A percentile compares a stretch with the other conserved stretches of the same genome.
Evolutionary conservation across 352 stramenopile genomes (phyloP).

Genomic region (Globisporangium ultimum): DNA sequence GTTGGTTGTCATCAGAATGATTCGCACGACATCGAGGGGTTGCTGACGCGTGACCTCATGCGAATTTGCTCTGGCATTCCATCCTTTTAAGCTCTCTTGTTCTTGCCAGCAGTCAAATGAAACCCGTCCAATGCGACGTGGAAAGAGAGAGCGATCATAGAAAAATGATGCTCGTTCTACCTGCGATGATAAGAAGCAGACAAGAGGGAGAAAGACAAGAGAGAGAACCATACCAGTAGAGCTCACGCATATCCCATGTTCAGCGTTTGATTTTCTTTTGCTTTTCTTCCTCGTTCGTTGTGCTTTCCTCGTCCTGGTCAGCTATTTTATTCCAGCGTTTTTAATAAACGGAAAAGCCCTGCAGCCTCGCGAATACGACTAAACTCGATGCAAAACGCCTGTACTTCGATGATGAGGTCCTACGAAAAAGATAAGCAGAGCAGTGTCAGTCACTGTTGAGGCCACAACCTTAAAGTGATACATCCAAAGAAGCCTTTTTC

Average conservation of each 20-base stretch:
- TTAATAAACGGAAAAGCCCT: constrained; percentile 96
- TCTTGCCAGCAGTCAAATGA: neutral
- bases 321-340: constrained; percentile 90
- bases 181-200: no score
- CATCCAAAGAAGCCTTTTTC: neutral
- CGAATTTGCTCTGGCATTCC: constrained; percentile 67
- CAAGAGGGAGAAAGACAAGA: neutral
- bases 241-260: constrained; percentile 3
- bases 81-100: constrained; percentile 40
- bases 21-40: constrained; percentile 74
- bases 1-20: constrained; percentile 35
- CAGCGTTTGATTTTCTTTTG: constrained; percentile 1
- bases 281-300: constrained; percentile 17
- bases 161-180: neutral
- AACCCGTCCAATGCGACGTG: neutral
- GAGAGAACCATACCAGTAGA: neutral
- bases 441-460: constrained; percentile 14
- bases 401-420: constrained; percentile 98
- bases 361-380: constrained; percentile 96
- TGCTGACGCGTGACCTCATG: constrained; percentile 82
- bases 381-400: constrained; percentile 99
- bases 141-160: neutral
- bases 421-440: constrained; percentile 25
- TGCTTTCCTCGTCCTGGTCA: constrained; percentile 13
- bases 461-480: neutral